Evolutionary conservation across 176 grass and related monocot genomes (phyloP).

Genomic region (Carex scoparia): DNA sequence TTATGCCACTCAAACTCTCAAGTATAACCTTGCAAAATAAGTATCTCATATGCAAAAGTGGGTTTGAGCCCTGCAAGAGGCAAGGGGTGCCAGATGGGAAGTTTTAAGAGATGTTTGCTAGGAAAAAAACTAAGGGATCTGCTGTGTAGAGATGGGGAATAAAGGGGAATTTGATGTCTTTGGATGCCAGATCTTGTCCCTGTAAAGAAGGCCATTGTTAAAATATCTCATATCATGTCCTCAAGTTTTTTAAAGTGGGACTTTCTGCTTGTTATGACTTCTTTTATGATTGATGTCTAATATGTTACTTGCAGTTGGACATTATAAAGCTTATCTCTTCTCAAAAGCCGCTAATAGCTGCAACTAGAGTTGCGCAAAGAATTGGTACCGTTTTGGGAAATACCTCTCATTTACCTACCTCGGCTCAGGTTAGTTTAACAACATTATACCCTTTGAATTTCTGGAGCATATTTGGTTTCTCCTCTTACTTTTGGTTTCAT

Average conservation of each 20-base stretch:
- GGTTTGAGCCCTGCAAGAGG: background rate
- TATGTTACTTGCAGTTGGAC: slow-evolving; percentile 55
- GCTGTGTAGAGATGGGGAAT: background rate
- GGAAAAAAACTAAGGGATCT: background rate
- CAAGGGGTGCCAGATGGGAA: background rate
- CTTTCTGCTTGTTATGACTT: too few relatives aligned
- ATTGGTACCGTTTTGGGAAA: slow-evolving; percentile 53
- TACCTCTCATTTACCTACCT: slow-evolving; percentile 54
- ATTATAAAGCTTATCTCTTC: slow-evolving; percentile 84
- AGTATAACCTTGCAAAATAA: background rate
- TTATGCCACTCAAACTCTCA: background rate
- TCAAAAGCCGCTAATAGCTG: slow-evolving; percentile 75
- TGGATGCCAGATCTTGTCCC: background rate
- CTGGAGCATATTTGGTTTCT: background rate
- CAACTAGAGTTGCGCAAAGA: slow-evolving; percentile 71
- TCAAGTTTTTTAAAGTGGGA: background rate
- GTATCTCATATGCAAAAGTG: background rate
- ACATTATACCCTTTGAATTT: background rate
- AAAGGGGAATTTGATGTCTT: background rate
- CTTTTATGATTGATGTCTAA: background rate
- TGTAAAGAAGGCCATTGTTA: background rate
- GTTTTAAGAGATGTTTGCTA: background rate
- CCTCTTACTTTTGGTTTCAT: background rate
- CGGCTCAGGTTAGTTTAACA: slow-evolving; percentile 47
- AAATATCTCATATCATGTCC: slow-evolving; percentile 5